Evolutionary conservation across 2,329 filamentous ascomycete genomes (phyloP).

Genomic region (Didymella pomorum): DNA sequence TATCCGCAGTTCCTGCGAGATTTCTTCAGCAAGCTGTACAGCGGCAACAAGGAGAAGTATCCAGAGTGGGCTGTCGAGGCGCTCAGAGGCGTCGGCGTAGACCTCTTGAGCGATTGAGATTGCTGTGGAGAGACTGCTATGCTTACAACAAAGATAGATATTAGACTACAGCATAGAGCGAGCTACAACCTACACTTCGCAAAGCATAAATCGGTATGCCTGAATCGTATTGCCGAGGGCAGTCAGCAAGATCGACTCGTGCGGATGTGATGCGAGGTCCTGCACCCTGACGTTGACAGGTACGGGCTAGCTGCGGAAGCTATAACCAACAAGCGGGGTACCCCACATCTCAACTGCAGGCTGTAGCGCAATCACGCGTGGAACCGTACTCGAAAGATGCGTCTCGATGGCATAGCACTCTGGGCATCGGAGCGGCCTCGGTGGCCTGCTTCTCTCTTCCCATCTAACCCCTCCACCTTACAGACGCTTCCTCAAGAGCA

Average conservation of each 20-base stretch:
- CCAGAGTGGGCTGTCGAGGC: constrained; percentile 87
- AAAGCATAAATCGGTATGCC: neutral
- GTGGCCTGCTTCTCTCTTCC: neutral
- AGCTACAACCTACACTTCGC: neutral
- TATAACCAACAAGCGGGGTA: constrained; percentile 10
- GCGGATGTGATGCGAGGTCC: neutral
- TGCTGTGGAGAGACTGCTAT: too few relatives aligned
- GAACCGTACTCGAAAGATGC: neutral
- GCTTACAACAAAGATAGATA: neutral
- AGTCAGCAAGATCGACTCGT: constrained; percentile 10
- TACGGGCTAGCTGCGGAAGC: constrained; percentile 4
- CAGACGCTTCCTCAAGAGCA: neutral
- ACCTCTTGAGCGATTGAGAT: constrained; percentile 36
- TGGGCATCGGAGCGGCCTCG: neutral
- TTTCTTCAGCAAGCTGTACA: constrained; percentile 81
- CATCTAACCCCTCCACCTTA: neutral
- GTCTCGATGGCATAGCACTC: neutral
- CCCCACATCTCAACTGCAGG: constrained; percentile 9
- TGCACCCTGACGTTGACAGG: constrained; percentile 1
- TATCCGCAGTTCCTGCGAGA: constrained; percentile 79
- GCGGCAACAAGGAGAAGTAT: constrained; percentile 67
- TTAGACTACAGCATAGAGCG: neutral
- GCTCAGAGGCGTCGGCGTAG: constrained; percentile 77
- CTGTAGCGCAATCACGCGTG: neutral
- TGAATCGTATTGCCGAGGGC: neutral